These are phyloP conservation scores for Plasmopara viticola DNA, from an alignment of 352 stramenopile genomes.

Conservation along the genomic window DNA sequence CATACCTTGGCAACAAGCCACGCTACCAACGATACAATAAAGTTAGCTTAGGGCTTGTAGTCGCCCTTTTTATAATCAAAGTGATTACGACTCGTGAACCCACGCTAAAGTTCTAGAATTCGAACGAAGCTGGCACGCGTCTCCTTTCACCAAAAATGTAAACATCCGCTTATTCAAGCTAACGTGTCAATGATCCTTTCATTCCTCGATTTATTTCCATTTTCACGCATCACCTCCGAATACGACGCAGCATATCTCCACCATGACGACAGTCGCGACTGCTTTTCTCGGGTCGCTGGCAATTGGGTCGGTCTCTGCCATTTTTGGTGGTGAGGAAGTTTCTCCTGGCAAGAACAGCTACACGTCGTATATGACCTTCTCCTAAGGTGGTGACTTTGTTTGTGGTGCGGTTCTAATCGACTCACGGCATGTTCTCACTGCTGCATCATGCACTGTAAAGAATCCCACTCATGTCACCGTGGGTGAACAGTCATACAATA, in stretches of 20 bases:
- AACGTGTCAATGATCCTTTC: background rate
- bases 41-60: too few species aligned
- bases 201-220: background rate
- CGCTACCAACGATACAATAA: too few species aligned
- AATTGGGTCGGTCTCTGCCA: constrained; percentile 3
- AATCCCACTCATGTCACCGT: background rate
- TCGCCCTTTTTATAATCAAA: too few species aligned
- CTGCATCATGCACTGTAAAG: background rate
- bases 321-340: constrained; percentile 29
- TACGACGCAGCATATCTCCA: background rate
- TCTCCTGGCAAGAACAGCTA: background rate
- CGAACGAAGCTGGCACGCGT: too few species aligned
- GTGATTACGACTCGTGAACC: too few species aligned
- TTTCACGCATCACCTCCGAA: background rate
- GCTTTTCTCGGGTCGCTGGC: constrained; percentile 3
- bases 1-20: too few species aligned
- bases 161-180: too few species aligned
- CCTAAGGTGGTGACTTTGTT: background rate
- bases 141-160: too few species aligned
- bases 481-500: background rate
- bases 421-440: background rate
- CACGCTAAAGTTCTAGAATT: too few species aligned
- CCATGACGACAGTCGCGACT: constrained; percentile 3
- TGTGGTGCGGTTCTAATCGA: background rate
- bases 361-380: background rate